These are phyloP conservation scores for Fusarium nelsonii DNA, from an alignment of 2,329 filamentous ascomycete genomes.

Conservation along the genomic window DNA sequence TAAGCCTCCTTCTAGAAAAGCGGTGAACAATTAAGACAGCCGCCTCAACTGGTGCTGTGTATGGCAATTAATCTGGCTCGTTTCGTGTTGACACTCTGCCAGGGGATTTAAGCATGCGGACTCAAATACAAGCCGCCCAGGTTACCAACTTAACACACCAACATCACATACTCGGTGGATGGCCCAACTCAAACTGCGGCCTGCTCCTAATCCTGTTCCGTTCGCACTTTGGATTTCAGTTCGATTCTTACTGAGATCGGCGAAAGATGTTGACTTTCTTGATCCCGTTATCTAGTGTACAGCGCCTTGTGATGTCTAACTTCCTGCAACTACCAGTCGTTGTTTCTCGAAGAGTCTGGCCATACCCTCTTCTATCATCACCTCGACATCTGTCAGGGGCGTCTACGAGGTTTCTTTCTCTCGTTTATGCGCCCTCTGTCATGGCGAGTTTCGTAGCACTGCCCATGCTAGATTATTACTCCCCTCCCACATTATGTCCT, in stretches of 20 bases:
- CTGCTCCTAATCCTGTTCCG: constrained; percentile 22
- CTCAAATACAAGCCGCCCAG: not conserved
- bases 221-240: constrained; percentile 19
- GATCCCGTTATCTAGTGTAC: constrained; percentile 50
- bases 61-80: constrained; percentile 6
- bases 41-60: constrained; percentile 13
- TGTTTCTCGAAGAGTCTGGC: constrained; percentile 21
- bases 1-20: constrained; percentile 40
- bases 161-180: constrained; percentile 1
- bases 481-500: constrained; percentile 35
- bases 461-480: constrained; percentile 20
- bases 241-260: constrained; percentile 27
- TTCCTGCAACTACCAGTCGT: constrained; percentile 28
- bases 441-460: constrained; percentile 36
- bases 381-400: constrained; percentile 14
- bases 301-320: constrained; percentile 45
- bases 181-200: constrained; percentile 4
- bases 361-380: constrained; percentile 24
- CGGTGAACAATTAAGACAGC: constrained; percentile 35
- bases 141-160: not conserved
- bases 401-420: constrained; percentile 13
- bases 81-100: constrained; percentile 7
- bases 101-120: not conserved
- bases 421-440: constrained; percentile 23
- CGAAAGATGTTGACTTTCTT: constrained; percentile 43